These are phyloP conservation scores for Nemania sp. DNA, from an alignment of 2,329 filamentous ascomycete genomes.

Conservation along the genomic window DNA sequence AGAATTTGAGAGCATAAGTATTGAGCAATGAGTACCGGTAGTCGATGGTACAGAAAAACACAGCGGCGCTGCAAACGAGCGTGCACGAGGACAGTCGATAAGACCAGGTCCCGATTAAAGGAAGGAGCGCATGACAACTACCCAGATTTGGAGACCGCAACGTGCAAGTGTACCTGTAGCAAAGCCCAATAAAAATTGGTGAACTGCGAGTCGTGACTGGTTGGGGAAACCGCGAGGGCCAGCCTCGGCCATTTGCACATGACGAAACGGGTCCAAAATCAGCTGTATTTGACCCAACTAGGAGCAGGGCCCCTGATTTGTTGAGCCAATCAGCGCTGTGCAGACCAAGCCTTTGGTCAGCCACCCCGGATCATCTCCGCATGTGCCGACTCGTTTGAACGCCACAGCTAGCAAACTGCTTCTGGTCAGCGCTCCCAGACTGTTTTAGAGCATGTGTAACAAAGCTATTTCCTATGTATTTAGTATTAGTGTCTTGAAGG, in stretches of 20 bases:
- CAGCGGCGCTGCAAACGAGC: too few species aligned
- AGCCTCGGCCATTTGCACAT: constrained; percentile 12
- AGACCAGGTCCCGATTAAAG: too few species aligned
- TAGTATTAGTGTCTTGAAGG: too few species aligned
- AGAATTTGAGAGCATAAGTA: not conserved
- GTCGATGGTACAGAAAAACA: not conserved
- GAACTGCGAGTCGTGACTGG: not conserved
- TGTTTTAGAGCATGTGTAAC: too few species aligned
- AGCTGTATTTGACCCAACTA: not conserved
- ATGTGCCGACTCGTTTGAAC: constrained; percentile 6
- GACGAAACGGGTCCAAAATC: constrained; percentile 2
- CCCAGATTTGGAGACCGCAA: too few species aligned
- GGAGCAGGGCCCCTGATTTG: not conserved
- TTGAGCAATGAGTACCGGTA: not conserved
- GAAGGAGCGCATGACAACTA: too few species aligned
- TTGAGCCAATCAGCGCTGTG: constrained; percentile 14
- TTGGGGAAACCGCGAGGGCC: not conserved
- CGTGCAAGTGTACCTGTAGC: too few species aligned
- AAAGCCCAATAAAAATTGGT: too few species aligned
- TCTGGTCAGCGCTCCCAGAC: too few species aligned
- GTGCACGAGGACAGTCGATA: too few species aligned
- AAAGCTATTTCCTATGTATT: too few species aligned
- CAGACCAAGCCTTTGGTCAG: constrained; percentile 1
- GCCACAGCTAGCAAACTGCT: not conserved
- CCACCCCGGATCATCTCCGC: constrained; percentile 2